Conservation (phyloP, 108 stramenopile species). For the Licmophora abbreviata region DNA sequence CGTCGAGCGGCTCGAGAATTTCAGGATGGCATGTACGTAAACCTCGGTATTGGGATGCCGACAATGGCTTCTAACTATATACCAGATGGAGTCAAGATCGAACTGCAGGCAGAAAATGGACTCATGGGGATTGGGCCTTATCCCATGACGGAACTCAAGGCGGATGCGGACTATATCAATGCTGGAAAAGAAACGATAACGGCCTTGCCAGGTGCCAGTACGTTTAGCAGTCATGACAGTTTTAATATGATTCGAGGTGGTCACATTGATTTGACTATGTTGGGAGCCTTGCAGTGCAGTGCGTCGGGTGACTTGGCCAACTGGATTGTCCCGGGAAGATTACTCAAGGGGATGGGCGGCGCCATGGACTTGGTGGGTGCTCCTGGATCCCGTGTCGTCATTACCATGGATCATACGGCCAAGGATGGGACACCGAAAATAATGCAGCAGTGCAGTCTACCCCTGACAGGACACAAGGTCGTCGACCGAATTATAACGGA, state of each 20-base stretch:
- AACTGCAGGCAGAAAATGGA: slow-evolving; percentile 91
- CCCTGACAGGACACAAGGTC: slow-evolving; percentile 82
- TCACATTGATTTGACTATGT: slow-evolving; percentile 88
- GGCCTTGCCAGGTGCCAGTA: slow-evolving; percentile 54
- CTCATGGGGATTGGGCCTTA: slow-evolving; percentile 88
- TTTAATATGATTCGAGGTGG: slow-evolving; percentile 93
- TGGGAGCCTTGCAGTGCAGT: slow-evolving; percentile 86
- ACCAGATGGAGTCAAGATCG: slow-evolving; percentile 79
- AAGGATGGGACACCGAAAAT: slow-evolving; percentile 87
- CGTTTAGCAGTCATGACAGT: slow-evolving; percentile 70
- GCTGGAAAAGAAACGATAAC: slow-evolving; percentile 93
- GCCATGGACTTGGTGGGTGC: slow-evolving; percentile 91
- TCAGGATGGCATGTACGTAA: slow-evolving; percentile 92
- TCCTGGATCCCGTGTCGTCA: slow-evolving; percentile 73
- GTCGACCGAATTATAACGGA: slow-evolving; percentile 93
- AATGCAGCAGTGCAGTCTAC: slow-evolving; percentile 71
- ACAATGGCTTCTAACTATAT: slow-evolving; percentile 83
- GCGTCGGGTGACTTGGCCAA: slow-evolving; percentile 85
- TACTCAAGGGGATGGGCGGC: slow-evolving; percentile 91
- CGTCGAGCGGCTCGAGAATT: slow-evolving; percentile 87
- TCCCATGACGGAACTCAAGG: slow-evolving; percentile 46
- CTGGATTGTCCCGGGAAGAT: slow-evolving; percentile 93
- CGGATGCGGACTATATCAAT: slow-evolving; percentile 86
- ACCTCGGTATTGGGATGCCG: slow-evolving; percentile 85
- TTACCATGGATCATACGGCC: slow-evolving; percentile 91